These are phyloP conservation scores for Auriscalpium vulgare DNA, from an alignment of 768 basidiomycete genomes.

Conservation along the genomic window DNA sequence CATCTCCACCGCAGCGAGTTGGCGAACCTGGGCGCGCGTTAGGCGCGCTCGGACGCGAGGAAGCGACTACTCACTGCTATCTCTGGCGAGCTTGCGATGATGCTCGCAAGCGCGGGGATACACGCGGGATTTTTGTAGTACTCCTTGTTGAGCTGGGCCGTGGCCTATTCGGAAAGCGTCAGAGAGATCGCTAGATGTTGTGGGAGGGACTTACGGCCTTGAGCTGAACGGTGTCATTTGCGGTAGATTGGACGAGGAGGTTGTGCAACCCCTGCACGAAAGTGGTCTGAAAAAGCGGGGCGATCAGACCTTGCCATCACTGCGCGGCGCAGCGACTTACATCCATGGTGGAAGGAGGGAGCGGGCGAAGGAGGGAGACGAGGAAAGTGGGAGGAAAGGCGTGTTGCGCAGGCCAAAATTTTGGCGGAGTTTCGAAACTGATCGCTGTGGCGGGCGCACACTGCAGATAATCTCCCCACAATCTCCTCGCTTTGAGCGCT, in stretches of 20 bases:
- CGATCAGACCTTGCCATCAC: background rate
- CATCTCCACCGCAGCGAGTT: constrained; percentile 94
- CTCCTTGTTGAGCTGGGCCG: constrained; percentile 81
- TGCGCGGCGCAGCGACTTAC: constrained; percentile 25
- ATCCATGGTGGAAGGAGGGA: constrained; percentile 33
- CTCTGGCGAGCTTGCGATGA: constrained; percentile 81
- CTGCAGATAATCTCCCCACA: too few species aligned
- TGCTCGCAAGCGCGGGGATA: constrained; percentile 84
- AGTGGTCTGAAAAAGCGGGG: constrained; percentile 36
- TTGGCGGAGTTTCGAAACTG: constrained; percentile 48
- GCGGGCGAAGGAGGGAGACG: constrained; percentile 7
- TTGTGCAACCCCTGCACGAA: constrained; percentile 78
- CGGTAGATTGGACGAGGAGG: constrained; percentile 78
- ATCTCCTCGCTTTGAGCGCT: too few species aligned
- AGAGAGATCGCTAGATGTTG: constrained; percentile 6
- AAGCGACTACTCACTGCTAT: constrained; percentile 50
- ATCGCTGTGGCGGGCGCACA: background rate
- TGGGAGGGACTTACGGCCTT: constrained; percentile 66
- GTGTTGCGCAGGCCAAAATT: constrained; percentile 34
- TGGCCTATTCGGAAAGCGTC: constrained; percentile 50
- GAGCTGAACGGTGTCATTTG: constrained; percentile 82
- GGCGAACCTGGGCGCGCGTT: constrained; percentile 60
- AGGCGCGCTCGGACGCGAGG: background rate
- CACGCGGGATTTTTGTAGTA: constrained; percentile 90
- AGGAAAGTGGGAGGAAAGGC: constrained; percentile 14